A percentile compares a stretch with the other conserved stretches of the same genome.
Evolutionary conservation across 2,329 filamentous ascomycete genomes (phyloP).

Genomic region (Phoma herbarum): DNA sequence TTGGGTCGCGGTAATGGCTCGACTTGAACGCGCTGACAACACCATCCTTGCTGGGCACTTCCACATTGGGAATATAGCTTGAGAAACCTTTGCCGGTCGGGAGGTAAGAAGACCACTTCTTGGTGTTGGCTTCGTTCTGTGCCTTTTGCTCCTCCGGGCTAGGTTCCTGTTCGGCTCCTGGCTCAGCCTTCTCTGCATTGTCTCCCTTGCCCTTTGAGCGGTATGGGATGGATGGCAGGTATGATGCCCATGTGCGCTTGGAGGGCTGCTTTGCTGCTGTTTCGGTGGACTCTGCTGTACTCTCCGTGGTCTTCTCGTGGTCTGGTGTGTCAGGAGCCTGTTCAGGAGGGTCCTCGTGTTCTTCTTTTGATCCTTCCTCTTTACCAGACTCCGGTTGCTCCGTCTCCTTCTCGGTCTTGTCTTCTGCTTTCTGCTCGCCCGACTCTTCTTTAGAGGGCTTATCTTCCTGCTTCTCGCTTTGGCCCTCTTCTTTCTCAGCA

Average conservation of each 20-base stretch:
- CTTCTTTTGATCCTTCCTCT: constrained; percentile 10
- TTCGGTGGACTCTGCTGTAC: constrained; percentile 12
- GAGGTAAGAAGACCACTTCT: constrained; percentile 59
- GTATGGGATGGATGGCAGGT: constrained; percentile 52
- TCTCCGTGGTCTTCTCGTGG: constrained; percentile 31
- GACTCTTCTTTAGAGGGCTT: neutral
- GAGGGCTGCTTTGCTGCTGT: constrained; percentile 27
- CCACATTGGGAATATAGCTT: constrained; percentile 56
- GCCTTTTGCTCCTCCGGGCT: constrained; percentile 42
- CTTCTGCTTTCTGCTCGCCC: neutral
- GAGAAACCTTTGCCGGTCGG: constrained; percentile 59
- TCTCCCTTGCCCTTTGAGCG: constrained; percentile 37
- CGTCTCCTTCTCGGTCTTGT: constrained; percentile 12
- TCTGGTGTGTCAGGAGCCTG: constrained; percentile 41
- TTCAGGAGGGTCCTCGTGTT: constrained; percentile 36
- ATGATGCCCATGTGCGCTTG: constrained; percentile 51
- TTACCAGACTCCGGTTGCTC: constrained; percentile 1
- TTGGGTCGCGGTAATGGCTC: constrained; percentile 56
- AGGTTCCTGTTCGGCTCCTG: constrained; percentile 31
- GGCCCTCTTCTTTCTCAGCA: constrained; percentile 23
- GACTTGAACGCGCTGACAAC: constrained; percentile 57
- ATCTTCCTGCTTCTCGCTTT: constrained; percentile 7
- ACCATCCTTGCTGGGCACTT: constrained; percentile 49
- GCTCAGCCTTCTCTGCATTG: constrained; percentile 29
- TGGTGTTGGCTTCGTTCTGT: constrained; percentile 47